phyloP scores from a whole-genome alignment of 1,139 yeast genomes.

The Diutina siamensis region DNA sequence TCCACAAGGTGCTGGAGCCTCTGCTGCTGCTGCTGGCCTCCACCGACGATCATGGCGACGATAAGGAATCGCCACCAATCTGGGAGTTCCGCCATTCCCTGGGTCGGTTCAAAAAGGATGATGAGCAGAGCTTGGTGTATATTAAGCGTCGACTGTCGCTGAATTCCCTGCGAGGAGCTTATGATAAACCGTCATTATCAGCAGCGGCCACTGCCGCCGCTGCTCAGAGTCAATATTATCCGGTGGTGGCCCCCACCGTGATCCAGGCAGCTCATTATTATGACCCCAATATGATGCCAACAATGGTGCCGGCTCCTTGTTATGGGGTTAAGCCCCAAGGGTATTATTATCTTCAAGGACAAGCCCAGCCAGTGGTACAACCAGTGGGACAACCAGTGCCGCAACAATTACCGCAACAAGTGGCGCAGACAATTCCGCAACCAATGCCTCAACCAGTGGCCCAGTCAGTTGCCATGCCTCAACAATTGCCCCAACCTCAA shows the following conservation, averaged over 20 bases:
- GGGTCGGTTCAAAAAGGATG: conserved; percentile 68
- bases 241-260: neutral
- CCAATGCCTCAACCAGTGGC: neutral
- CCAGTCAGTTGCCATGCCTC: neutral
- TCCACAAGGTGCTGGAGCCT: conserved; percentile 42
- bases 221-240: neutral
- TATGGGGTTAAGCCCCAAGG: neutral
- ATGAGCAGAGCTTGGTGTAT: conserved; percentile 48
- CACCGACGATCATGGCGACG: conserved; percentile 8
- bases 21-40: conserved; percentile 12
- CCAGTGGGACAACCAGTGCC: too few species aligned
- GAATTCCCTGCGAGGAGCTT: conserved; percentile 14
- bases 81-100: conserved; percentile 91
- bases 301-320: conserved; percentile 6
- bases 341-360: neutral
- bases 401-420: neutral
- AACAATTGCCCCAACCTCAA: neutral
- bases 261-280: neutral
- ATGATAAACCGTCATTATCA: conserved; percentile 1
- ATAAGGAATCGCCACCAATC: conserved; percentile 21
- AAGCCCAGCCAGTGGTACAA: neutral
- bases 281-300: neutral
- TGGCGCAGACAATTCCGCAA: neutral
- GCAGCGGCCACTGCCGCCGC: neutral
- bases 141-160: conserved; percentile 55